phyloP scores from a whole-genome alignment of 1,284 basidiomycete species.

The Ceratorhiza oryzae-sativae region DNA sequence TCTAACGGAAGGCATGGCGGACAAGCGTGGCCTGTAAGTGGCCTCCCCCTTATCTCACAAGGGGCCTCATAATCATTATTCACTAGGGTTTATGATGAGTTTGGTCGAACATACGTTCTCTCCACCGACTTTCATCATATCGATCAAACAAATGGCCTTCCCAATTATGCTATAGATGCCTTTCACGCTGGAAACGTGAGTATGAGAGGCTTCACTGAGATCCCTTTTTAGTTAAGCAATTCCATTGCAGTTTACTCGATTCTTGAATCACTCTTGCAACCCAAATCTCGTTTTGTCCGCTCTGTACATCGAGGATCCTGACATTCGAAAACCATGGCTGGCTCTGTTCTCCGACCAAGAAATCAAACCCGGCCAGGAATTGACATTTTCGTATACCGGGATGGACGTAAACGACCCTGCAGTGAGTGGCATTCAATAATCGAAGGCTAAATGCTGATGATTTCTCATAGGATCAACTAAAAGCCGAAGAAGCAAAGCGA shows the following conservation, averaged over 20 bases:
- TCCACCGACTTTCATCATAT: conserved; percentile 76
- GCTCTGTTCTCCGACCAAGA: conserved; percentile 73
- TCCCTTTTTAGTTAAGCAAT: conserved; percentile 44
- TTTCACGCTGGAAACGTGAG: conserved; percentile 87
- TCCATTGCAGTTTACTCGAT: conserved; percentile 69
- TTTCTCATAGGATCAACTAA: background rate
- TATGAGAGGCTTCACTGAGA: conserved; percentile 43
- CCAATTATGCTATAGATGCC: conserved; percentile 73
- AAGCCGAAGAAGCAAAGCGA: conserved; percentile 6
- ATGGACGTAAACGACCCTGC: conserved; percentile 55
- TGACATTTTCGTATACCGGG: conserved; percentile 83
- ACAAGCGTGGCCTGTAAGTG: conserved; percentile 70
- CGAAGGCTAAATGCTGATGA: background rate
- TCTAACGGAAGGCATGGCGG: conserved; percentile 69
- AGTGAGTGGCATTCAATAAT: conserved; percentile 26
- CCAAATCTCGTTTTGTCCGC: conserved; percentile 80
- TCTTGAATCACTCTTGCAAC: conserved; percentile 88
- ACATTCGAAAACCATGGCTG: conserved; percentile 64
- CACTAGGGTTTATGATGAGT: conserved; percentile 73
- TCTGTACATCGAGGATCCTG: conserved; percentile 71
- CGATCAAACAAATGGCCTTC: conserved; percentile 44
- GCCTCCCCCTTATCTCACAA: conserved; percentile 13
- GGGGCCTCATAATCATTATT: conserved; percentile 31
- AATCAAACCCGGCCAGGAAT: conserved; percentile 72
- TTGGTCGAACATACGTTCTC: conserved; percentile 85